Evolutionary conservation across 1,284 basidiomycete species (phyloP).

Genomic region (Pyrrhoderma lamaoense): DNA sequence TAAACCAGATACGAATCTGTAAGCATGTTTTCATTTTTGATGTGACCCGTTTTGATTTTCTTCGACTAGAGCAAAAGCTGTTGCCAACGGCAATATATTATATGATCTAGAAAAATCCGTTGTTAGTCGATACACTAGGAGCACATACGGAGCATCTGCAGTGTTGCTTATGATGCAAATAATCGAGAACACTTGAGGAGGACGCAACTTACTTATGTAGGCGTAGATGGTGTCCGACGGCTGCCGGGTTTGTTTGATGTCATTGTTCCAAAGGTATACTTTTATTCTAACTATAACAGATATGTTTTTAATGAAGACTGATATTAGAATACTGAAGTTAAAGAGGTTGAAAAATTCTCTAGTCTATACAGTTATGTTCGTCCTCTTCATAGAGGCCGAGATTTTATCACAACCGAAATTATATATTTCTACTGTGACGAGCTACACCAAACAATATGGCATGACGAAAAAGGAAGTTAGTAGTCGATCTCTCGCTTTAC

Average conservation of each 20-base stretch:
- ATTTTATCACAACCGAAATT: background rate
- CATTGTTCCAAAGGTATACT: constrained; percentile 29
- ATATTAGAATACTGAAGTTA: background rate
- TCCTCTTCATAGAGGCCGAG: background rate
- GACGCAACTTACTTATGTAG: background rate
- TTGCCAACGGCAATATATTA: constrained; percentile 73
- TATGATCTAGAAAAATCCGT: constrained; percentile 75
- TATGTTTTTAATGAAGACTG: background rate
- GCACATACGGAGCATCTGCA: constrained; percentile 71
- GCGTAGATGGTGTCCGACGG: constrained; percentile 54
- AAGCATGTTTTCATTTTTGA: constrained; percentile 19
- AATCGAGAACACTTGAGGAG: constrained; percentile 59
- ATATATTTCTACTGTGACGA: constrained; percentile 4
- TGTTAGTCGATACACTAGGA: constrained; percentile 64
- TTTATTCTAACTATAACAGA: constrained; percentile 26
- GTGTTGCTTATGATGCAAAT: constrained; percentile 52
- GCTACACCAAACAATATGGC: constrained; percentile 6
- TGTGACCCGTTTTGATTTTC: too few species aligned
- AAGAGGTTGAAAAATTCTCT: background rate
- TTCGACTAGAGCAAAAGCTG: constrained; percentile 58
- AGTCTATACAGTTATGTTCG: background rate
- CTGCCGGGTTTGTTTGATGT: constrained; percentile 65
- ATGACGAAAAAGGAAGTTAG: constrained; percentile 13
- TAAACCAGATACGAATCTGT: constrained; percentile 72
- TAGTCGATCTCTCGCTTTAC: background rate